Conservation (phyloP, 805 yeast genomes). For the Saccharomycopsis fermentans region DNA sequence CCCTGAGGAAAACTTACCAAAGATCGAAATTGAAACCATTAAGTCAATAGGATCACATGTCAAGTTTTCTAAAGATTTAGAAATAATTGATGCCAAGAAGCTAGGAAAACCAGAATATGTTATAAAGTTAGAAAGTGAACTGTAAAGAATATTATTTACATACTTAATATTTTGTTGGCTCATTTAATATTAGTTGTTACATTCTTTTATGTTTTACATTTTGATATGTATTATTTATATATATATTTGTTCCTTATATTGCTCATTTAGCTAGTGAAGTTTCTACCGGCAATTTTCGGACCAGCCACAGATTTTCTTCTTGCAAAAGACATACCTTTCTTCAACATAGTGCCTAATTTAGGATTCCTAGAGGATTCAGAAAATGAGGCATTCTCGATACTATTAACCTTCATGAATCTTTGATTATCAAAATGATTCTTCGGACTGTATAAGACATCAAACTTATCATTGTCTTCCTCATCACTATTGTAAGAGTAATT, state of each 20-base stretch:
- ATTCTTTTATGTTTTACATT: not conserved
- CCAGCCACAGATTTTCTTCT: constrained; percentile 1
- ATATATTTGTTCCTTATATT: too few species aligned
- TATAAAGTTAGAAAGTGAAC: not conserved
- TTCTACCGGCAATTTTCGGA: not conserved
- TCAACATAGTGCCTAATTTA: constrained; percentile 3
- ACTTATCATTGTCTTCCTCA: not conserved
- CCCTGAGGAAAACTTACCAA: constrained; percentile 16
- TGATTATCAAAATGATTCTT: constrained; percentile 2
- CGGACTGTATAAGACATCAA: constrained; percentile 1
- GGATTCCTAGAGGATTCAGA: not conserved
- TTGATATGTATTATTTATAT: not conserved
- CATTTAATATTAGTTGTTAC: not conserved
- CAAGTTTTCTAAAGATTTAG: constrained; percentile 52
- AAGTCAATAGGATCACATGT: constrained; percentile 45
- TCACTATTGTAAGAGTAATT: not conserved
- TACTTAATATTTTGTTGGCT: not conserved
- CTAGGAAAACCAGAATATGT: not conserved
- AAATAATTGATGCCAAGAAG: constrained; percentile 35
- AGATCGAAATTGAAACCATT: constrained; percentile 50
- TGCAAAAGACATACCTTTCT: constrained; percentile 11
- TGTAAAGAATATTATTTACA: not conserved
- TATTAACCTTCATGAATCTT: constrained; percentile 1
- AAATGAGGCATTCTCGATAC: not conserved
- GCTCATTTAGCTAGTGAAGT: constrained; percentile 2